A percentile compares a stretch with the other conserved stretches of the same genome.
Evolutionary conservation across 2,329 filamentous ascomycete species (phyloP).

Genomic region (Ceratocystis papillata): DNA sequence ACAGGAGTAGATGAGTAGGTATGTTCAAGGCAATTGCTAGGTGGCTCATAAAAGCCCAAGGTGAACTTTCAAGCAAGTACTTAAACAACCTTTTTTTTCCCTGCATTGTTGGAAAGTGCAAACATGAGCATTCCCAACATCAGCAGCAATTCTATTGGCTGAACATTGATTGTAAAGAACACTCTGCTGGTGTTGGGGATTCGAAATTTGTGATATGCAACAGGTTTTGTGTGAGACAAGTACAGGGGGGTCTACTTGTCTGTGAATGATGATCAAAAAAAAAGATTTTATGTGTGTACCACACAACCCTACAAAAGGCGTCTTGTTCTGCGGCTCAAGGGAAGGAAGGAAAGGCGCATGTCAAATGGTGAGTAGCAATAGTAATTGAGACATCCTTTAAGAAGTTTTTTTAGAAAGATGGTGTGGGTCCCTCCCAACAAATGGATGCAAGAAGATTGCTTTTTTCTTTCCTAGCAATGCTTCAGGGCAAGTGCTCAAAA

Average conservation of each 20-base stretch:
- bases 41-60: no score
- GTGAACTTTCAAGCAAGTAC: not conserved
- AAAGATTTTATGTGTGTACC: not conserved
- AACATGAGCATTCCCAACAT: constrained; percentile 19
- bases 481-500: not conserved
- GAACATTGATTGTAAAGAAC: not conserved
- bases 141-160: constrained; percentile 14
- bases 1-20: no score
- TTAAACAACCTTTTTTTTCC: not conserved
- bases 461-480: not conserved
- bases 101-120: constrained; percentile 7
- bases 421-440: constrained; percentile 23
- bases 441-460: constrained; percentile 1
- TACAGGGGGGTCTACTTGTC: not conserved
- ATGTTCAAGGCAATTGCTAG: no score
- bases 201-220: constrained; percentile 2
- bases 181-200: constrained; percentile 15
- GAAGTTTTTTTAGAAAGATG: constrained; percentile 16
- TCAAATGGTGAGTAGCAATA: not conserved
- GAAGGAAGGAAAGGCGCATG: constrained; percentile 13
- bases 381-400: constrained; percentile 10
- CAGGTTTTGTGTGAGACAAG: constrained; percentile 8
- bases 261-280: not conserved
- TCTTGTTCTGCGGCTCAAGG: constrained; percentile 13
- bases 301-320: constrained; percentile 1